Percentiles rank a stretch among this genome's conserved stretches.
Evolutionary conservation across 148 eudicot genomes (phyloP).

Genomic region (Silene conica): DNA sequence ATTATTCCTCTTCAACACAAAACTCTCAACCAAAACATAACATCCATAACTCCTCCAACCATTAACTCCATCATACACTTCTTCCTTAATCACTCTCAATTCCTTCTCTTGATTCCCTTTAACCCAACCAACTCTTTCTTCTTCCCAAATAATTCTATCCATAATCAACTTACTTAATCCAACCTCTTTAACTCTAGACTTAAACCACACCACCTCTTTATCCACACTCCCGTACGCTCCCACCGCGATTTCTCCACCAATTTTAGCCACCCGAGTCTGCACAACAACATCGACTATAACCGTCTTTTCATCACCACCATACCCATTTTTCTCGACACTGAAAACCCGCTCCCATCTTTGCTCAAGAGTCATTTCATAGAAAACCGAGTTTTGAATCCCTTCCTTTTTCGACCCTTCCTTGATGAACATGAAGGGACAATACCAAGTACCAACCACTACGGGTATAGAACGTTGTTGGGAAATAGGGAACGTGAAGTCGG

Average conservation of each 20-base stretch:
- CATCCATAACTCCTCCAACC: conserved; percentile 56
- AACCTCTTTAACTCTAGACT: conserved; percentile 16
- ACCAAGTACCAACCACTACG: conserved; percentile 68
- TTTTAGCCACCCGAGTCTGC: conserved; percentile 32
- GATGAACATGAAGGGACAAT: conserved; percentile 62
- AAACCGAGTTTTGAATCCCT: conserved; percentile 40
- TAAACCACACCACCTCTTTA: conserved; percentile 44
- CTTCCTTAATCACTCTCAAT: conserved; percentile 37
- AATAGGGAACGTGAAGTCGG: conserved; percentile 27
- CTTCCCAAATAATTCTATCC: conserved; percentile 73
- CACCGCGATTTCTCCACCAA: conserved; percentile 34
- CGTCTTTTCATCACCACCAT: conserved; percentile 11
- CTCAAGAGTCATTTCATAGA: conserved; percentile 65
- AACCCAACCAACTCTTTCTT: conserved; percentile 53
- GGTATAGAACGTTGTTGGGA: conserved; percentile 32
- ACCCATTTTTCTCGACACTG: conserved; percentile 18
- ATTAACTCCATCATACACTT: conserved; percentile 39
- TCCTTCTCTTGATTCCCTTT: conserved; percentile 24
- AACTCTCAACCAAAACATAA: conserved; percentile 68
- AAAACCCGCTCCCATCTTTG: conserved; percentile 68
- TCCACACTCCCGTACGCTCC: conserved; percentile 27
- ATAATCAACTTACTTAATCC: conserved; percentile 53
- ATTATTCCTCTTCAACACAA: conserved; percentile 63
- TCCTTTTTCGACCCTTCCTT: conserved; percentile 40
- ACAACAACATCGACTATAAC: conserved; percentile 38